A percentile compares a stretch with the other conserved stretches of the same genome.
Evolutionary conservation across 2,329 filamentous ascomycete species (phyloP).

Genomic region (Penicillium sclerotiorum): DNA sequence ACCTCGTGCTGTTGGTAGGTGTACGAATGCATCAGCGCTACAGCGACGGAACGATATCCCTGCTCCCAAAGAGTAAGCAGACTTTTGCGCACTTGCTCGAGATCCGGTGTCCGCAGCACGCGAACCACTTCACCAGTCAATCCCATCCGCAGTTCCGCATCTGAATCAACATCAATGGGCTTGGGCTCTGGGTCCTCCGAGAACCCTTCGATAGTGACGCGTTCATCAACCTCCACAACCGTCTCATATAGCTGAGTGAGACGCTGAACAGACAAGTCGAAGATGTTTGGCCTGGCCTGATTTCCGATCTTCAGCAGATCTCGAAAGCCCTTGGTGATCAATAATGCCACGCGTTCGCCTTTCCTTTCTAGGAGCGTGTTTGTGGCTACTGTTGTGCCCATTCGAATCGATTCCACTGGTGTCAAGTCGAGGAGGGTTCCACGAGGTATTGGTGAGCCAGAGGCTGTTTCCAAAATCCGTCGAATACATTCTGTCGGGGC

Average conservation of each 20-base stretch:
- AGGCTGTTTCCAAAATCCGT: constrained; percentile 63
- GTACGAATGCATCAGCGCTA: constrained; percentile 86
- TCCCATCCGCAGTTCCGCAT: constrained; percentile 63
- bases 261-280: constrained; percentile 81
- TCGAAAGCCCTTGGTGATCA: constrained; percentile 79
- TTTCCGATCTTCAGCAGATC: constrained; percentile 84
- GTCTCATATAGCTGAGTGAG: constrained; percentile 78
- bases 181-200: constrained; percentile 61
- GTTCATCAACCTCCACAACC: constrained; percentile 79
- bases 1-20: constrained; percentile 83
- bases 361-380: constrained; percentile 85
- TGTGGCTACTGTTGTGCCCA: constrained; percentile 92
- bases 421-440: constrained; percentile 14
- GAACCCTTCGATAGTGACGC: constrained; percentile 52
- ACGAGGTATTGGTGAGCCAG: constrained; percentile 19
- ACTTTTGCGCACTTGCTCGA: constrained; percentile 56
- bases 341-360: constrained; percentile 79
- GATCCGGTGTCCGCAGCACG: constrained; percentile 61
- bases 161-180: constrained; percentile 32
- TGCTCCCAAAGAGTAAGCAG: constrained; percentile 66
- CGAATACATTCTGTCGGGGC: constrained; percentile 78
- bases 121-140: constrained; percentile 66
- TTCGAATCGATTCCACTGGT: constrained; percentile 61
- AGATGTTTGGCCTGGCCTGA: constrained; percentile 82
- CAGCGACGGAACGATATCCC: constrained; percentile 75